Evolutionary conservation across 345 rosid species (phyloP).

Genomic region (Hibiscus mutabilis): DNA sequence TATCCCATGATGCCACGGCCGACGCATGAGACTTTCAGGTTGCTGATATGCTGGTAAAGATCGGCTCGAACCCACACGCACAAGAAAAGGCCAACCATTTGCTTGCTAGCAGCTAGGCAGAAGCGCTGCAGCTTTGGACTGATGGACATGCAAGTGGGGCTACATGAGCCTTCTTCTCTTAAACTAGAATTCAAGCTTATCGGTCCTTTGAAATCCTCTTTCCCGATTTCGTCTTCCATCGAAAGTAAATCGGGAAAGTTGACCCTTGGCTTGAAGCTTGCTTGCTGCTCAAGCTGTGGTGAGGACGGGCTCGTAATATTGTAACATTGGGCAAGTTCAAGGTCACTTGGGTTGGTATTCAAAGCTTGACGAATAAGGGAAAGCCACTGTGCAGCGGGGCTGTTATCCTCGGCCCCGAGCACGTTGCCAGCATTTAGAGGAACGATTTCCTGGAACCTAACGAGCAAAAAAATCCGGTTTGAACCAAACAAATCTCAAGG

Average conservation of each 20-base stretch:
- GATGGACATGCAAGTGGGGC: slow-evolving; percentile 15
- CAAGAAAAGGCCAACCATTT: slow-evolving; percentile 89
- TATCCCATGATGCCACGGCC: slow-evolving; percentile 97
- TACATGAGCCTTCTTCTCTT: slow-evolving; percentile 19
- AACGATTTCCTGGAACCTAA: slow-evolving; percentile 84
- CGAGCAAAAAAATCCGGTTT: background rate
- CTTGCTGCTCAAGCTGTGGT: slow-evolving; percentile 10
- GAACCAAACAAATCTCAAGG: background rate
- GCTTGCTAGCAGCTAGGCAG: slow-evolving; percentile 80
- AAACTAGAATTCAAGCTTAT: slow-evolving; percentile 5
- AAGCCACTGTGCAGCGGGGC: slow-evolving; percentile 78
- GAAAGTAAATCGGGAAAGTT: slow-evolving; percentile 57
- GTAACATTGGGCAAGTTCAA: slow-evolving; percentile 20
- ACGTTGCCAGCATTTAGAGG: slow-evolving; percentile 84
- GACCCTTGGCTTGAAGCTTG: slow-evolving; percentile 23
- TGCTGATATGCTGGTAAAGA: slow-evolving; percentile 45
- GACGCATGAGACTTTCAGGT: slow-evolving; percentile 76
- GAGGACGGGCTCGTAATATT: background rate
- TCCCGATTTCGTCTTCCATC: slow-evolving; percentile 36
- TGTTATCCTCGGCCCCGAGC: slow-evolving; percentile 68
- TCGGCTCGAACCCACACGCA: slow-evolving; percentile 81
- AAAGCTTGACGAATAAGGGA: slow-evolving; percentile 59
- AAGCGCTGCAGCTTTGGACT: slow-evolving; percentile 29
- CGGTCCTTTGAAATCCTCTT: slow-evolving; percentile 27
- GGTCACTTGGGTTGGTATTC: slow-evolving; percentile 29